Conservation (phyloP, 2,329 filamentous ascomycete species). For the Xylariaceae sp. region DNA sequence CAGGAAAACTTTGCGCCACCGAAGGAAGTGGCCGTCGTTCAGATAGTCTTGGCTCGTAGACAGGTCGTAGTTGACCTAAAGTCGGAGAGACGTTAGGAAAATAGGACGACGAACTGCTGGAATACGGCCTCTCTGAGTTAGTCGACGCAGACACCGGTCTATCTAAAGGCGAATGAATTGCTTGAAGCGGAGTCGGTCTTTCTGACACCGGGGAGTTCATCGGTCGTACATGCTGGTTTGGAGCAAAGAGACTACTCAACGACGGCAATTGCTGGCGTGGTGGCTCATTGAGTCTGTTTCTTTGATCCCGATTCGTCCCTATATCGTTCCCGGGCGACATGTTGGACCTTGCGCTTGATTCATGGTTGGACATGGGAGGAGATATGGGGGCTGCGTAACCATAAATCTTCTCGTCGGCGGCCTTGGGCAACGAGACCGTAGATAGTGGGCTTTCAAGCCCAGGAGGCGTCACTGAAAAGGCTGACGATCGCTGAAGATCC, state of each 20-base stretch:
- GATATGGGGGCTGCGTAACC: slow-evolving; percentile 44
- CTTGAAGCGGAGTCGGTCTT: slow-evolving; percentile 41
- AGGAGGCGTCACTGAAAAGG: slow-evolving; percentile 50
- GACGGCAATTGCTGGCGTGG: slow-evolving; percentile 52
- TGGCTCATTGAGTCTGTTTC: slow-evolving; percentile 31
- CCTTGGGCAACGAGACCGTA: slow-evolving; percentile 46
- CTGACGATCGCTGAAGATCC: slow-evolving; percentile 50
- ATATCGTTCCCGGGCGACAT: slow-evolving; percentile 41
- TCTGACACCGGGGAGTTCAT: slow-evolving; percentile 47
- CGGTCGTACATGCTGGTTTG: slow-evolving; percentile 42
- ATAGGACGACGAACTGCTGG: slow-evolving; percentile 41
- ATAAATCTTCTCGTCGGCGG: slow-evolving; percentile 47
- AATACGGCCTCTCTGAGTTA: slow-evolving; percentile 37
- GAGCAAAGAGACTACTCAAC: slow-evolving; percentile 56
- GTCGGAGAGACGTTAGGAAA: slow-evolving; percentile 42
- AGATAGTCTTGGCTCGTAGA: slow-evolving; percentile 46
- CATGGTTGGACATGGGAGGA: slow-evolving; percentile 59
- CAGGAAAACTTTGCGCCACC: slow-evolving; percentile 38
- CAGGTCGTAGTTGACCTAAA: slow-evolving; percentile 44
- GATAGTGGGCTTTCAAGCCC: slow-evolving; percentile 53
- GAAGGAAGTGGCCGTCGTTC: slow-evolving; percentile 38
- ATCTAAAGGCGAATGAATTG: slow-evolving; percentile 46
- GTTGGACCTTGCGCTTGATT: slow-evolving; percentile 43
- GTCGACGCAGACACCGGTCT: slow-evolving; percentile 40
- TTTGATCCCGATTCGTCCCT: slow-evolving; percentile 37